Conservation (phyloP, 73 alveolate species). For the Paramecium pentaurelia region DNA sequence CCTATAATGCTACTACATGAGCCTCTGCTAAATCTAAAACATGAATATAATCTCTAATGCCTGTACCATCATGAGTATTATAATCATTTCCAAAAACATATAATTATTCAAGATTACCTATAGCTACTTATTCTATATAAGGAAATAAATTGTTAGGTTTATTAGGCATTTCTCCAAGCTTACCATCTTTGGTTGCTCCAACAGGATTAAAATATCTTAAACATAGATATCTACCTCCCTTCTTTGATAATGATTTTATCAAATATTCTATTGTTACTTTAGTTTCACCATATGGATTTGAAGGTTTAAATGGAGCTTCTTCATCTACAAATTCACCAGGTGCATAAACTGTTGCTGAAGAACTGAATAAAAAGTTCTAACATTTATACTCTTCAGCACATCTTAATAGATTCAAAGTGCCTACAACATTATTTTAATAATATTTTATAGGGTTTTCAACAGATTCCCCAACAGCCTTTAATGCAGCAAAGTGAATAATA, state of each 20-base stretch:
- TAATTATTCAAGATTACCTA: constrained; percentile 76
- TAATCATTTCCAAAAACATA: constrained; percentile 96
- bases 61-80: constrained; percentile 95
- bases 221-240: constrained; percentile 47
- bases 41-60: constrained; percentile 95
- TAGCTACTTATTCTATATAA: constrained; percentile 86
- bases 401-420: constrained; percentile 79
- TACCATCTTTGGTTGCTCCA: constrained; percentile 97
- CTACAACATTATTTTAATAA: constrained; percentile 92
- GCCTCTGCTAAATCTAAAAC: constrained; percentile 96
- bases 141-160: constrained; percentile 94
- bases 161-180: constrained; percentile 94
- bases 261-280: constrained; percentile 61
- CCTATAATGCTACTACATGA: constrained; percentile 88
- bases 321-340: constrained; percentile 73
- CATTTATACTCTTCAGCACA: constrained; percentile 74
- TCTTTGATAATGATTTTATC: constrained; percentile 29
- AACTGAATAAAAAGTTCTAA: constrained; percentile 83
- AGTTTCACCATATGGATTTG: constrained; percentile 78
- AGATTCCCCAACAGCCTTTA: constrained; percentile 96
- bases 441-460: constrained; percentile 87
- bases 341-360: constrained; percentile 96
- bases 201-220: constrained; percentile 96
- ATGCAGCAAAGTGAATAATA: constrained; percentile 97
- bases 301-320: constrained; percentile 71